These are phyloP conservation scores for Boletus fagicola DNA, from an alignment of 768 basidiomycete genomes.

Conservation along the genomic window DNA sequence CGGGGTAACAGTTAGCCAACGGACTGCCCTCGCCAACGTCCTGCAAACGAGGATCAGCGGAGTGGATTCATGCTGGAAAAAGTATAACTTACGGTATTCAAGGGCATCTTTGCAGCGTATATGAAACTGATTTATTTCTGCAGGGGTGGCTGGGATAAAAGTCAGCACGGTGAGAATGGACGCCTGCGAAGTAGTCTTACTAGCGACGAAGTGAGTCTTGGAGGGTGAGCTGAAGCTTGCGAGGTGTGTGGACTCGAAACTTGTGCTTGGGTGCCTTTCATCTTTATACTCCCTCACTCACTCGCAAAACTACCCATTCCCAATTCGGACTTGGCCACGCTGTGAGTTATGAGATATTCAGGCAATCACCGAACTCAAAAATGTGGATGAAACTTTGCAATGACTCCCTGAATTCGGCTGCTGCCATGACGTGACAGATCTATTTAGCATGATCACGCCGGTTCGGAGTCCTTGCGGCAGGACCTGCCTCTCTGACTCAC, in stretches of 20 bases:
- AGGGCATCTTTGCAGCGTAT: constrained; percentile 3
- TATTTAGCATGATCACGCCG: neutral
- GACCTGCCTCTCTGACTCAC: neutral
- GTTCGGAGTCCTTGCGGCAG: no score
- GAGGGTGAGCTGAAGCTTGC: neutral
- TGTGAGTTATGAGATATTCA: neutral
- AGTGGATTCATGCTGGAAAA: neutral
- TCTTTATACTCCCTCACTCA: constrained; percentile 7
- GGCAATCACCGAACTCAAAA: neutral
- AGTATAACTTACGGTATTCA: neutral
- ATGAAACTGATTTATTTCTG: neutral
- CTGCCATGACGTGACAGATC: neutral
- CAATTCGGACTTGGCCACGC: neutral
- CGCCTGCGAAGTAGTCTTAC: neutral
- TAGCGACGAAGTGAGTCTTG: neutral
- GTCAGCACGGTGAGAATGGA: neutral
- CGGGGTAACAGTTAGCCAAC: neutral
- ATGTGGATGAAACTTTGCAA: neutral
- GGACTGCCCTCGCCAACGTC: neutral
- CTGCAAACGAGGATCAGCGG: constrained; percentile 11
- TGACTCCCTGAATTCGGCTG: neutral
- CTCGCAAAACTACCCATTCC: neutral
- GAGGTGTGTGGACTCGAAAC: neutral
- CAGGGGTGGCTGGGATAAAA: neutral
- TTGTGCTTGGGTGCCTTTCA: no score